Evolutionary conservation across 1,139 yeast species (phyloP), one percentile per base, ranked within the genome.

Genomic region (Pneumocystis canis): DNA sequence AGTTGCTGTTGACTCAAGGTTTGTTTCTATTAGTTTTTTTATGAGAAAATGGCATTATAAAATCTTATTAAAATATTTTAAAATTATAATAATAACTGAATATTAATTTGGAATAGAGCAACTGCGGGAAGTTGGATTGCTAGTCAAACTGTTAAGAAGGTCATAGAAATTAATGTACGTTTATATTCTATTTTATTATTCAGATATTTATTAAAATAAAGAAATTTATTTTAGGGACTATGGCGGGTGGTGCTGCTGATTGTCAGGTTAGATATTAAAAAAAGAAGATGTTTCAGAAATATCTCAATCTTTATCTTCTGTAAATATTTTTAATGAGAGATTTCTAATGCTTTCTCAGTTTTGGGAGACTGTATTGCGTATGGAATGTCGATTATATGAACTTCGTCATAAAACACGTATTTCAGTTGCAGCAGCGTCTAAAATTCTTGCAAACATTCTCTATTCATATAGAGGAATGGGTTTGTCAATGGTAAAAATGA

Each of bases 221-320:
- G 54, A 6, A 47, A 72, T 64, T 60, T 63, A 77, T 92, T 69
- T 80, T 92, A 70, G 99, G 99, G 68, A 92, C 99, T 39, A 85
- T 92, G 97, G 99, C 99, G 47, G 99, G 99, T 76, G 97, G 97
- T 78, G 99, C 99, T 62, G 98, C 98, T 33, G 99, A 92, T 77
- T 92, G 99, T 80, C 98, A 94, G 54, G 54, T 47, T 11, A 9
- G 54, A 16, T 37, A 16, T 2, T 2, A 16, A 37, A 9, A 7
- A 37, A 14, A 2, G n/a, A n/a, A n/a, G n/a, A n/a, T n/a, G n/a
- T n/a, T 14, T 9, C 40, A 9, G 5, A 7, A 14, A 14, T 5
- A 37, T n/a, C 5, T 5, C 2, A 37, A 37, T 37, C 9, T 18
- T 20, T 47, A 3, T 20, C 11, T 47, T 47, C 11, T 47, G 2